A percentile compares a stretch with the other conserved stretches of the same genome.
Evolutionary conservation across 768 basidiomycete species (phyloP).

Genomic region (Rossbeevera mucosa): DNA sequence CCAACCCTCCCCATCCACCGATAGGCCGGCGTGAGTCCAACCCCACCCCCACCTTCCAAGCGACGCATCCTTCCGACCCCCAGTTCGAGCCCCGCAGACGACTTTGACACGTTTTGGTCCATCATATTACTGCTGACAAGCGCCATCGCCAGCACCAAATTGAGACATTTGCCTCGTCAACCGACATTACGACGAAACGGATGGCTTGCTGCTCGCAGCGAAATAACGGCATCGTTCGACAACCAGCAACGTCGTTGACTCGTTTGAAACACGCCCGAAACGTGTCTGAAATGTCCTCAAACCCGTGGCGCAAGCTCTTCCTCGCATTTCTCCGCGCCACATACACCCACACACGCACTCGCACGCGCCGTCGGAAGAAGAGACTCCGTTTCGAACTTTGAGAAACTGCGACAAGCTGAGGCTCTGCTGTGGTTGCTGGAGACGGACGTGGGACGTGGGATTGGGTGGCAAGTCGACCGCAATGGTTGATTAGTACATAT

Average conservation of each 20-base stretch:
- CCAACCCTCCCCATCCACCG: not conserved
- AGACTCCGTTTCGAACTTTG: not conserved
- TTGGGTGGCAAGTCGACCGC: not conserved
- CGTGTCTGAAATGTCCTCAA: not conserved
- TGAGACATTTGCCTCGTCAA: not conserved
- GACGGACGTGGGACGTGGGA: not conserved
- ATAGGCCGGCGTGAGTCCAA: not conserved
- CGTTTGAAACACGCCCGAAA: not conserved
- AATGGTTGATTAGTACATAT: not conserved
- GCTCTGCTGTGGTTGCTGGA: not conserved
- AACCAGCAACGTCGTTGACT: not conserved
- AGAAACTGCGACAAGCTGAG: not conserved
- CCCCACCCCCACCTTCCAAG: not conserved
- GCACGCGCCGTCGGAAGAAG: not conserved
- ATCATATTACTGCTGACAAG: not conserved
- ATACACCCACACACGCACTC: not conserved
- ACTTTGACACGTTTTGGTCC: not conserved
- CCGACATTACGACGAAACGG: not conserved
- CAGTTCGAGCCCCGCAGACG: not conserved
- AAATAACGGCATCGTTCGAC: not conserved
- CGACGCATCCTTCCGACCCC: not conserved
- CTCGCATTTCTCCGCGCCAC: not conserved
- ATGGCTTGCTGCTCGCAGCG: not conserved
- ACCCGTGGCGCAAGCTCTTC: not conserved
- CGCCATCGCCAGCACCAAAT: not conserved